Evolutionary conservation across 1,284 basidiomycete genomes (phyloP), one percentile per base, ranked within the genome.

Genomic region (Ceratobasidium sp.): DNA sequence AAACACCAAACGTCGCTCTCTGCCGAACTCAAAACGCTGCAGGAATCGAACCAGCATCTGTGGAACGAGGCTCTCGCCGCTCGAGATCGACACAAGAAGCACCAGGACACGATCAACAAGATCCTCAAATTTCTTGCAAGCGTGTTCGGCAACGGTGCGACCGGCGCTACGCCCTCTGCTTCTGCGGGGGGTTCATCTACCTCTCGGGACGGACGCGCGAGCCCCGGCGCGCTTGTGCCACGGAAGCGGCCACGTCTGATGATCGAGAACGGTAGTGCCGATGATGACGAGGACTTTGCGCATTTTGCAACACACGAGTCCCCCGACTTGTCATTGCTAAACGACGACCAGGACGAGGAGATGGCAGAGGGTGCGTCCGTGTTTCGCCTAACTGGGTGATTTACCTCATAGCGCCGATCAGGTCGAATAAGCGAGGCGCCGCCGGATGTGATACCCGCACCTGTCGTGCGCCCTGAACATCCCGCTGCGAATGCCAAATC

Each of bases 101-200:
- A 98, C 81, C 94, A 98, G 82, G 97, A 99, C 84, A 98, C 96
- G n/a, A 96, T 99, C 83, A 96, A 98, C 83, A 89, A 95, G 78
- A 98, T 99, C 80, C 89, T 99, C 79, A 93, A 96, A 79, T 99
- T 99, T 85, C 86, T 99, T 67, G 96, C 96, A 23, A 92, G 96
- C 40, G 93, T 98, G 1, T 99, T 99, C 85, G 96, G 96, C 2
- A 88, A 87, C 61, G 87, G 88, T 68, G 84, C 87, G 7, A 80
- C 81, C 52, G 78, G 78, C 0, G 86, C 86, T 23, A 66, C 86
- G 80, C 50, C 83, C 83, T 61, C 85, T 84, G 65, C 85, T 84
- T 74, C 88, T 88, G 80, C 87, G 87, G 73, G 87, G 89, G 73
- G 85, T 83, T n/a, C 71, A 40, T 54, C 61, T 4, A 80, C 84